Conservation (phyloP, 768 basidiomycete species). For the Termitomyces heimii region DNA sequence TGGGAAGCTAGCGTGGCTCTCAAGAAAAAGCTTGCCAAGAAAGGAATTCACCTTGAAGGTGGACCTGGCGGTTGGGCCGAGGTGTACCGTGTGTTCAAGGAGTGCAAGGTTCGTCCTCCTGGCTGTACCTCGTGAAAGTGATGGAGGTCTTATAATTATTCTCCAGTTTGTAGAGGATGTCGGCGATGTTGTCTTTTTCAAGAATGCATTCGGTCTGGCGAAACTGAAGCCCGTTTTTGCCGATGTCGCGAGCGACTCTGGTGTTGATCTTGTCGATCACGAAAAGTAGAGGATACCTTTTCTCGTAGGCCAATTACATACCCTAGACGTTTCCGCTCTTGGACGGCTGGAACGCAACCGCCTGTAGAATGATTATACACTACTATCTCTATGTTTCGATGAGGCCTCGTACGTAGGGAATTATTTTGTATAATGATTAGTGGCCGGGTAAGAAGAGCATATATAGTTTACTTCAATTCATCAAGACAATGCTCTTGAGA, state of each 20-base stretch:
- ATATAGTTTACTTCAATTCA: too few species aligned
- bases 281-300: constrained; percentile 21
- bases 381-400: not conserved
- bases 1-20: constrained; percentile 90
- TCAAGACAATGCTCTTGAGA: too few species aligned
- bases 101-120: constrained; percentile 55
- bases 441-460: not conserved
- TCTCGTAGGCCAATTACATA: constrained; percentile 6
- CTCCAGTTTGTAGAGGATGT: constrained; percentile 87
- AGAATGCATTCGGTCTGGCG: constrained; percentile 79
- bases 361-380: not conserved
- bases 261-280: constrained; percentile 43
- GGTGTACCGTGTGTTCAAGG: constrained; percentile 67
- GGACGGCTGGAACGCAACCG: not conserved
- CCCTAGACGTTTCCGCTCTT: constrained; percentile 9
- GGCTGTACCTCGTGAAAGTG: not conserved
- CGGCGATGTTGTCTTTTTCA: constrained; percentile 87
- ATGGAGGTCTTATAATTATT: not conserved
- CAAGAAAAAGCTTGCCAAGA: constrained; percentile 63
- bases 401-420: not conserved
- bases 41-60: constrained; percentile 61
- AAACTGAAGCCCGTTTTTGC: constrained; percentile 57
- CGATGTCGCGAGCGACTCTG: constrained; percentile 55
- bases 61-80: constrained; percentile 77
- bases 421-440: not conserved